Base-by-base conservation (phyloP, 2,329 filamentous ascomycete genomes). In the Blastomyces parvus region DNA sequence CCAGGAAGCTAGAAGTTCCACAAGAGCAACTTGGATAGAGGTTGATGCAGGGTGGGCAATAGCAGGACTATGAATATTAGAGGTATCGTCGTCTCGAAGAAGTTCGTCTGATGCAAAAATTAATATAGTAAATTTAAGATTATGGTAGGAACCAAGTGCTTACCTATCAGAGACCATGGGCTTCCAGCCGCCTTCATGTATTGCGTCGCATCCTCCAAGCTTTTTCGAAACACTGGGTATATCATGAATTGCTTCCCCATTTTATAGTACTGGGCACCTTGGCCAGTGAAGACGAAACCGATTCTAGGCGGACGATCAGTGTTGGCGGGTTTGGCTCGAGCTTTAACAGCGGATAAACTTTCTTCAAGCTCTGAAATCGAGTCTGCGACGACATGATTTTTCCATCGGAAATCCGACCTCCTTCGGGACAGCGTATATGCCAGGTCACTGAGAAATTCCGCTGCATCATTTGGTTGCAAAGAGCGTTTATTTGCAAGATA, bases 201-300 rank as follows among this genome's bases (percentile, higher is more conserved):
- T 60, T 60, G 62, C 55, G 46, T 55, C 60, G 58, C 46, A 40
- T 30, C 62, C 61, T 63, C 60, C 1, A 74, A 66, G 46, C 62
- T 62, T 3, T 66, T 25, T 9, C 64, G 62, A 44, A 73, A 72
- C 0, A 38, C 62, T 17, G 62, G 59, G 58, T 69, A 70, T 3
- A 50, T 17, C 30, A 76, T 52, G 4, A 76, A 65, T 19, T 69
- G 67, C 38, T 59, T 58, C 1, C 73, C 75, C 74, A 77, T 77
- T 0, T 58, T 65, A 1, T 67, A 48, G 70, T 72, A 77, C 48
- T 76, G 74, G 2, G 74, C 71, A 1, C 75, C 75, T 59, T 77
- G 75, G 3, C 74, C 74, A 17, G 70, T 76, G 61, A 75, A 77
- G 2, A 73, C 66, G 42, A 74, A 72, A 2, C 59, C 63, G 6